These are phyloP conservation scores for Exserohilum turcica DNA, from an alignment of 2,329 filamentous ascomycete genomes.

Conservation along the genomic window DNA sequence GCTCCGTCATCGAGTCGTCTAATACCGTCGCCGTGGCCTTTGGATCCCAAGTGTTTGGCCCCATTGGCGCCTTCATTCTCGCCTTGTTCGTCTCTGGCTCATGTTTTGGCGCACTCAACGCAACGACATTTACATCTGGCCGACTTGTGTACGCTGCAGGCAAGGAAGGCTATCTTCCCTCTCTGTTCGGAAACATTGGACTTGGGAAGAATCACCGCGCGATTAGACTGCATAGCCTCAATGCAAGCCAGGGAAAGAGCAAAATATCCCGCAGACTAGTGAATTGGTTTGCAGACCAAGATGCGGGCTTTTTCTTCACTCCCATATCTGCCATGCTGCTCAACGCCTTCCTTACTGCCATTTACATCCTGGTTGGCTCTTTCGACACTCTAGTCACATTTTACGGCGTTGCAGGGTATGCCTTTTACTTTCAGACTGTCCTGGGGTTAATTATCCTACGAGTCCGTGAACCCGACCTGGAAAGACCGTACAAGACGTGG, in stretches of 20 bases:
- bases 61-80: constrained; percentile 78
- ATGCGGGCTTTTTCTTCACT: constrained; percentile 85
- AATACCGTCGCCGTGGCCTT: constrained; percentile 98
- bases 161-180: constrained; percentile 91
- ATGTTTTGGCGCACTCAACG: constrained; percentile 94
- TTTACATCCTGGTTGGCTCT: constrained; percentile 85
- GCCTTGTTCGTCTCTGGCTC: constrained; percentile 88
- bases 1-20: constrained; percentile 77
- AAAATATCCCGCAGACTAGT: constrained; percentile 32
- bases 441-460: constrained; percentile 89
- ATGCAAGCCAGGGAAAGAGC: constrained; percentile 24
- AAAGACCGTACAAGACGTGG: constrained; percentile 94
- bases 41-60: constrained; percentile 85
- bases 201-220: constrained; percentile 56
- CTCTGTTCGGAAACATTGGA: constrained; percentile 81
- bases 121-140: constrained; percentile 89
- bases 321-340: constrained; percentile 90
- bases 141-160: constrained; percentile 92
- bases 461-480: constrained; percentile 83
- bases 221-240: constrained; percentile 40
- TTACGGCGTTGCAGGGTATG: constrained; percentile 95
- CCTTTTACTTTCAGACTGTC: constrained; percentile 96
- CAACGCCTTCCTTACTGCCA: constrained; percentile 73
- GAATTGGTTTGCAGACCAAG: constrained; percentile 58
- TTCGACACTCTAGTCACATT: constrained; percentile 93